phyloP scores from a whole-genome alignment of 2,329 filamentous ascomycete species.

The Aspergillus hortae region DNA sequence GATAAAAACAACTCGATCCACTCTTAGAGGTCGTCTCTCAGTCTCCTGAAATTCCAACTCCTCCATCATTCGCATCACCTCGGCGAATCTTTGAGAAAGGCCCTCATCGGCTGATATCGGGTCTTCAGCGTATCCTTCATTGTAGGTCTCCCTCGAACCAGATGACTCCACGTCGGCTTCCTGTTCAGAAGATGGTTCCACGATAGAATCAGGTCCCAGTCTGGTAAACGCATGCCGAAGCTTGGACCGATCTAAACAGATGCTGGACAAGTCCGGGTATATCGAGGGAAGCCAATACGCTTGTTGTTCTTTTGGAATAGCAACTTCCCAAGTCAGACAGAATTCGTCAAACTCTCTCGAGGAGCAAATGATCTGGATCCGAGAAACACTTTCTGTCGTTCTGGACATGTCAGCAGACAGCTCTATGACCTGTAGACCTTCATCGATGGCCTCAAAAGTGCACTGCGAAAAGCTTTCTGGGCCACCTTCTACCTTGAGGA shows the following conservation, averaged over 20 bases:
- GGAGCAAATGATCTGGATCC: conserved; percentile 22
- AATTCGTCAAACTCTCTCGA: conserved; percentile 22
- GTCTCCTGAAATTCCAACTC: too few species aligned
- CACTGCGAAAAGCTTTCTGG: conserved; percentile 23
- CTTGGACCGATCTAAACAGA: conserved; percentile 5
- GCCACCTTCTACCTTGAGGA: conserved; percentile 27
- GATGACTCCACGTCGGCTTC: too few species aligned
- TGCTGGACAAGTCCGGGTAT: conserved; percentile 11
- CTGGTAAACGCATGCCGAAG: conserved; percentile 11
- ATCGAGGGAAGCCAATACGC: conserved; percentile 27
- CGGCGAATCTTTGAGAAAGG: too few species aligned
- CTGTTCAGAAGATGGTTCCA: too few species aligned
- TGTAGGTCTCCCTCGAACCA: too few species aligned
- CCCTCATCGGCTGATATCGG: too few species aligned
- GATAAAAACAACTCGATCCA: too few species aligned
- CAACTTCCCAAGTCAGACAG: conserved; percentile 23
- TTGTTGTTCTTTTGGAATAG: conserved; percentile 5
- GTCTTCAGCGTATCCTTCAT: too few species aligned
- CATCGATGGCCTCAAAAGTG: conserved; percentile 11
- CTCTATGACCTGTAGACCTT: conserved; percentile 16
- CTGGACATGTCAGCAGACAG: conserved; percentile 9
- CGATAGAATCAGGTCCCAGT: not conserved
- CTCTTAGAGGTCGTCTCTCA: too few species aligned
- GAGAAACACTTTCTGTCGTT: conserved; percentile 14
- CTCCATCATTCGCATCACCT: too few species aligned